Conservation (phyloP, 305 asterid species). For the Rubia occidens region DNA sequence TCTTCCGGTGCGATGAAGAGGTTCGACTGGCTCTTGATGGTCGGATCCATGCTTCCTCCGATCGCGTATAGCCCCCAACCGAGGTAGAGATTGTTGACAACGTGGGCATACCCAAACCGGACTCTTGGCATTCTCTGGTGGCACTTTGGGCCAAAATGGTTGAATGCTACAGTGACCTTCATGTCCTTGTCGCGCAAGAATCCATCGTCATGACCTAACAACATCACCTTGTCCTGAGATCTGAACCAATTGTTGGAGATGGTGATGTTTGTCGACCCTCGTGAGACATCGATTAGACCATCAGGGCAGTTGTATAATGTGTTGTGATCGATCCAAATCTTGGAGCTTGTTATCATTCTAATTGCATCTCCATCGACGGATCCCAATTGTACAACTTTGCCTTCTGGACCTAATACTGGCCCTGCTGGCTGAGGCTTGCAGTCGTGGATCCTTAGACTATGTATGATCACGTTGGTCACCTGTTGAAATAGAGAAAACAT, state of each 20-base stretch:
- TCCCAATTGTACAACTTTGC: slow-evolving; percentile 34
- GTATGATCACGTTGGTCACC: slow-evolving; percentile 70
- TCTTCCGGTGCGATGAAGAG: slow-evolving; percentile 60
- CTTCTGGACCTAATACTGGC: slow-evolving; percentile 41
- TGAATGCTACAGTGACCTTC: slow-evolving; percentile 71
- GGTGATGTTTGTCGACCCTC: slow-evolving; percentile 66
- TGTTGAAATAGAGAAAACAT: slow-evolving; percentile 4
- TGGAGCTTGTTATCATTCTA: slow-evolving; percentile 44
- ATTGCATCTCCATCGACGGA: slow-evolving; percentile 68
- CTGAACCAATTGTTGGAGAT: slow-evolving; percentile 73
- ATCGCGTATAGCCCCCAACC: slow-evolving; percentile 89
- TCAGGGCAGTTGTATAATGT: slow-evolving; percentile 49
- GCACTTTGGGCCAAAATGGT: slow-evolving; percentile 75
- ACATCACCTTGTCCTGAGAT: slow-evolving; percentile 73
- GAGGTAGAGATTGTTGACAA: slow-evolving; percentile 65
- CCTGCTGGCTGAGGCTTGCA: slow-evolving; percentile 51
- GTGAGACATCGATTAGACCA: slow-evolving; percentile 65
- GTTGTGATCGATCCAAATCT: slow-evolving; percentile 74
- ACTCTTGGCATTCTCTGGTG: slow-evolving; percentile 81
- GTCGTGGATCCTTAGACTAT: slow-evolving; percentile 53
- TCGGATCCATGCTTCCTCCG: slow-evolving; percentile 85
- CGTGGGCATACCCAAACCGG: slow-evolving; percentile 78
- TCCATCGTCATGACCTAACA: slow-evolving; percentile 72
- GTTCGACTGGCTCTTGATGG: slow-evolving; percentile 72
- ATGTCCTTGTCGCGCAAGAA: slow-evolving; percentile 44